Percentiles rank a stretch among this genome's conserved stretches.
Evolutionary conservation across 805 yeast genomes (phyloP).

Genomic region (Candida oleophila): DNA sequence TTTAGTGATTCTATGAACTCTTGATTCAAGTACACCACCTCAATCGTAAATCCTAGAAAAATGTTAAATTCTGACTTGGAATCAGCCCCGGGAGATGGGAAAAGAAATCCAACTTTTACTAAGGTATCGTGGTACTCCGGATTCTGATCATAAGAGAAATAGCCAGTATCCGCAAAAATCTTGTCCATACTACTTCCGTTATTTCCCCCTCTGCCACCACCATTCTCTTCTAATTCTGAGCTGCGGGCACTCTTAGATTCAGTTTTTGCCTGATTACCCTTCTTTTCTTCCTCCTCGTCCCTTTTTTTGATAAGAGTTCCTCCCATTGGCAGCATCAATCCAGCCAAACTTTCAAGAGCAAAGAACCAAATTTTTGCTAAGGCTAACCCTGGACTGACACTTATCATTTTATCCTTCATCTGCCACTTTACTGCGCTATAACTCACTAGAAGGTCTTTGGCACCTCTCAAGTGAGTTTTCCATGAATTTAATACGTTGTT

Average conservation of each 20-base stretch:
- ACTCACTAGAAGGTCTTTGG: constrained; percentile 55
- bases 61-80: constrained; percentile 25
- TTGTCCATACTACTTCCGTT: constrained; percentile 30
- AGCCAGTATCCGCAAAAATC: constrained; percentile 32
- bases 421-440: constrained; percentile 29
- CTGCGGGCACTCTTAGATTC: not conserved
- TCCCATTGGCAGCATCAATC: constrained; percentile 49
- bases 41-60: constrained; percentile 31
- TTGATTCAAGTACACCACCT: constrained; percentile 23
- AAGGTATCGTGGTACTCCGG: constrained; percentile 34
- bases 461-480: constrained; percentile 64
- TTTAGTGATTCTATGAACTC: constrained; percentile 25
- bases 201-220: not conserved
- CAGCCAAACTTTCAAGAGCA: constrained; percentile 55
- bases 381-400: constrained; percentile 43
- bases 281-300: constrained; percentile 34
- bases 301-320: constrained; percentile 49
- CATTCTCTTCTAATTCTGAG: constrained; percentile 18
- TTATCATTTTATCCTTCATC: constrained; percentile 3
- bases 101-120: constrained; percentile 24
- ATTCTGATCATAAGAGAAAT: constrained; percentile 20
- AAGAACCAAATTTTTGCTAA: constrained; percentile 59
- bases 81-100: constrained; percentile 8
- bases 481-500: constrained; percentile 39
- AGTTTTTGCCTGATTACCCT: constrained; percentile 28